Percentiles rank a stretch among this genome's conserved stretches.
Conservation (phyloP, 2,329 filamentous ascomycete species). For the Ophiobolus disseminans region DNA sequence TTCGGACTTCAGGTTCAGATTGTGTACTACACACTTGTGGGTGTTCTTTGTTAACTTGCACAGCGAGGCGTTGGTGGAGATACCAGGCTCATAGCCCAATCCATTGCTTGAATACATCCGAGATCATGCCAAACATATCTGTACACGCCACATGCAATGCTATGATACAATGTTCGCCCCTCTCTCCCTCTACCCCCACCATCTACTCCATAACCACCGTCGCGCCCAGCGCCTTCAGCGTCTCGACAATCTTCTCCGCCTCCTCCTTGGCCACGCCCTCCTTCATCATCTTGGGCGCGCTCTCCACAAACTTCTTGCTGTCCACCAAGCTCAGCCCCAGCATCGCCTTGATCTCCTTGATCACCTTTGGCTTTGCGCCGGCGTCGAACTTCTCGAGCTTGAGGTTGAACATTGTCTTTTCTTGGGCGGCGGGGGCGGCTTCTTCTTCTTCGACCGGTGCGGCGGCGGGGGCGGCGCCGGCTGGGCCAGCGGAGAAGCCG, state of each 20-base stretch:
- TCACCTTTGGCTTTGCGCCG: slow-evolving; percentile 93
- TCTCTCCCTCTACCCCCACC: neutral
- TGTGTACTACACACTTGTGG: no score
- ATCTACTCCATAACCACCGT: slow-evolving; percentile 88
- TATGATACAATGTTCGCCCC: slow-evolving; percentile 41
- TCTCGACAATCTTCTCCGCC: slow-evolving; percentile 96
- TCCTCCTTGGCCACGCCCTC: slow-evolving; percentile 99
- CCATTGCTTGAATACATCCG: slow-evolving; percentile 39
- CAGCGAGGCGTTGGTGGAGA: slow-evolving; percentile 39
- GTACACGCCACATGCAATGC: slow-evolving; percentile 46
- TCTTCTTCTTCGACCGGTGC: slow-evolving; percentile 79
- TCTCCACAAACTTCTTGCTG: slow-evolving; percentile 99
- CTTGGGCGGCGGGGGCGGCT: slow-evolving; percentile 83
- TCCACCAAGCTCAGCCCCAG: slow-evolving; percentile 95
- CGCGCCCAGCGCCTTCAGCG: slow-evolving; percentile 90
- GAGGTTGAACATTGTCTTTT: slow-evolving; percentile 96
- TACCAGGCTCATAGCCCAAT: slow-evolving; percentile 35
- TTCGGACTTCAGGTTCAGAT: no score
- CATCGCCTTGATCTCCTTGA: slow-evolving; percentile 99
- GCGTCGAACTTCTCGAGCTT: slow-evolving; percentile 93
- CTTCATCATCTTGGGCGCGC: slow-evolving; percentile 97
- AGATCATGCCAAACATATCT: slow-evolving; percentile 45
- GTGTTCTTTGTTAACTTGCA: slow-evolving; percentile 14
- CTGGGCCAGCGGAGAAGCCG: slow-evolving; percentile 74
- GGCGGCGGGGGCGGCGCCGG: slow-evolving; percentile 65